Percentiles rank a stretch among this genome's conserved stretches.
Evolutionary conservation across 257 asterid species (phyloP).

Genomic region (Gardenia jasminoides): DNA sequence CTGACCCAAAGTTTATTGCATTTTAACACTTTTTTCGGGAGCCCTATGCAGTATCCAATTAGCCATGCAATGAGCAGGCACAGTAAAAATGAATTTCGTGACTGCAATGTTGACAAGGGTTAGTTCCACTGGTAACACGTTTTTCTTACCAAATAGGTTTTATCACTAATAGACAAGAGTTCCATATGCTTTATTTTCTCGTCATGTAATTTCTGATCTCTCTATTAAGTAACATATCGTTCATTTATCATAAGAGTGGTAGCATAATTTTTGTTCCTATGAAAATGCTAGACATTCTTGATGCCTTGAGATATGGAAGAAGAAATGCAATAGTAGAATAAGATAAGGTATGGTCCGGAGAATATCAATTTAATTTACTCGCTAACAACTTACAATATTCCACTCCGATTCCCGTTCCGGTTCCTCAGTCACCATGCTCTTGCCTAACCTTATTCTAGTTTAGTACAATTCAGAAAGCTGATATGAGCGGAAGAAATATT

Average conservation of each 20-base stretch:
- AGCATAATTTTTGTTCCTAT: too few relatives aligned
- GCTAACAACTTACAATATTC: too few relatives aligned
- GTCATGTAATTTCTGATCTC: not conserved
- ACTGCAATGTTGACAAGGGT: not conserved
- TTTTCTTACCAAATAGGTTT: not conserved
- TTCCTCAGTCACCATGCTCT: not conserved
- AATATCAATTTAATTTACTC: not conserved
- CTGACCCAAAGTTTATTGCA: not conserved
- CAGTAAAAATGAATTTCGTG: not conserved
- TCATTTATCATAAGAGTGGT: too few relatives aligned
- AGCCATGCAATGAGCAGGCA: not conserved
- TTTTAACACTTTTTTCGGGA: not conserved
- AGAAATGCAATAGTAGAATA: not conserved
- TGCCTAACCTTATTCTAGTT: conserved; percentile 19
- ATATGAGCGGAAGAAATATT: conserved; percentile 5
- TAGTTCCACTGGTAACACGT: not conserved
- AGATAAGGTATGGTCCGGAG: not conserved
- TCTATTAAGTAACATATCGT: not conserved
- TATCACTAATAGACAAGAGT: not conserved
- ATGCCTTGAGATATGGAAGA: not conserved
- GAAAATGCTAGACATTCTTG: not conserved
- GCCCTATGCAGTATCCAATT: not conserved
- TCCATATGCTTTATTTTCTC: not conserved
- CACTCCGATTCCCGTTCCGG: too few relatives aligned
- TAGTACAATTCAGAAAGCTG: conserved; percentile 6